These are phyloP conservation scores for Eimeria maxima DNA, from an alignment of 169 alveolate species.

Conservation along the genomic window DNA sequence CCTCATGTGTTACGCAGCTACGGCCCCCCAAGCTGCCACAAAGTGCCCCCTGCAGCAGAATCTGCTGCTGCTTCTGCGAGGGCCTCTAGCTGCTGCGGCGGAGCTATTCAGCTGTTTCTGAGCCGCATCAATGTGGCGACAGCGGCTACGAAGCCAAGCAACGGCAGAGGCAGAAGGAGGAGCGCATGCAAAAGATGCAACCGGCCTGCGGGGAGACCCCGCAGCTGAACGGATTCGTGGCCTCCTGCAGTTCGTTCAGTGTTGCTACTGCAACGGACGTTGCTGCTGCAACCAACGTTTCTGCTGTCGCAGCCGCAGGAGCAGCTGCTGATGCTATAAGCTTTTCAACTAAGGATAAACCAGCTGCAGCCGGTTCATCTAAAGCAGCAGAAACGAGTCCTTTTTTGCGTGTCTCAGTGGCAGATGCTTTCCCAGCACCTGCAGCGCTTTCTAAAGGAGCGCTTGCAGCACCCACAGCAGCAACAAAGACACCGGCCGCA, in stretches of 20 bases:
- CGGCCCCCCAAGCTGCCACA: neutral
- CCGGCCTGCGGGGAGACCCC: neutral
- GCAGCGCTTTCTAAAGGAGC: neutral
- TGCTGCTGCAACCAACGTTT: neutral
- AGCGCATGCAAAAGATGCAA: constrained; percentile 24
- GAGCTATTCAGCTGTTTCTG: neutral
- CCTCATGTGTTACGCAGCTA: neutral
- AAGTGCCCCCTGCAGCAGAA: constrained; percentile 27
- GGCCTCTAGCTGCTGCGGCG: constrained; percentile 14
- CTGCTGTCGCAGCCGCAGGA: neutral
- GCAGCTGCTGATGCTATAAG: neutral
- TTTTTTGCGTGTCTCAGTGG: neutral
- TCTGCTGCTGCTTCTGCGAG: constrained; percentile 20
- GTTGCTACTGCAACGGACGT: neutral
- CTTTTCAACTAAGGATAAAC: neutral
- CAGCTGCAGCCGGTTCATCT: neutral
- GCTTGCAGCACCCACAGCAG: constrained; percentile 15
- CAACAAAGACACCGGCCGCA: neutral
- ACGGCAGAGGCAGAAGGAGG: neutral
- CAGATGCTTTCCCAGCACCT: constrained; percentile 21
- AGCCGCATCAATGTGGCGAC: constrained; percentile 35
- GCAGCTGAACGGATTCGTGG: neutral
- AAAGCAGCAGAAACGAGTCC: neutral
- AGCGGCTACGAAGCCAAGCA: constrained; percentile 37
- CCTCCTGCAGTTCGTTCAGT: neutral